Evolutionary conservation across 441 rosid species (phyloP), one percentile per base, ranked within the genome.

Genomic region (Sinapis alba): DNA sequence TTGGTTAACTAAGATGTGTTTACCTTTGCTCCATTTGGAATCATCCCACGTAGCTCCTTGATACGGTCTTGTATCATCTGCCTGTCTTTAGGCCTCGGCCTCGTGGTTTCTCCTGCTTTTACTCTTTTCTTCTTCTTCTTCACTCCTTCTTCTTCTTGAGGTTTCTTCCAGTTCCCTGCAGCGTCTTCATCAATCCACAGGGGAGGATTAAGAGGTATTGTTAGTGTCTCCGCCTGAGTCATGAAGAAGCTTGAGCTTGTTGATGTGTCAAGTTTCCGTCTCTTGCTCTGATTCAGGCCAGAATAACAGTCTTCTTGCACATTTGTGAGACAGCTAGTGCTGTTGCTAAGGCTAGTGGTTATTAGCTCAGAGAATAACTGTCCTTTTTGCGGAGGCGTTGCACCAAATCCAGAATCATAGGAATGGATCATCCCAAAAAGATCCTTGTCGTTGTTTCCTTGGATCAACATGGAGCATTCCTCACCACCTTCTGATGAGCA

Each of bases 1-100:
- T 24, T 15, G 56, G 28, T 28, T 28, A 28, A 26, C 7, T 23
- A 24, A n/a, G 27, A 7, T 61, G 3, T 41, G n/a, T 41, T 7
- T 67, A 95, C 99, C 95, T 93, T 96, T 45, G 81, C 84, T 64
- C 97, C 90, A 78, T 89, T 89, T 41, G 99, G 99, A 61, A 96
- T 84, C 81, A 96, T 84, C 73, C 84, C 94, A 80, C 89, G 86
- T 82, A 96, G 79, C 86, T 96, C 99, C 75, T 87, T 87, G 75
- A 93, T 83, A 23, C 92, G 94, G 65, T 95, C 99, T 84, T 93
- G 97, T 79, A 95, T 91, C 89, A 85, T 89, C 78, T 95, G 99
- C 59, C 98, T 96, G 68, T 96, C 99, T 82, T 93, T 93, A 12
- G 99, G 99, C 87, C 99, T 90, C 26, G 98, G 97, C 59, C 90